Evolutionary conservation across 768 basidiomycete species (phyloP), one percentile per base, ranked within the genome.

Genomic region (Kwoniella mangroviensis): DNA sequence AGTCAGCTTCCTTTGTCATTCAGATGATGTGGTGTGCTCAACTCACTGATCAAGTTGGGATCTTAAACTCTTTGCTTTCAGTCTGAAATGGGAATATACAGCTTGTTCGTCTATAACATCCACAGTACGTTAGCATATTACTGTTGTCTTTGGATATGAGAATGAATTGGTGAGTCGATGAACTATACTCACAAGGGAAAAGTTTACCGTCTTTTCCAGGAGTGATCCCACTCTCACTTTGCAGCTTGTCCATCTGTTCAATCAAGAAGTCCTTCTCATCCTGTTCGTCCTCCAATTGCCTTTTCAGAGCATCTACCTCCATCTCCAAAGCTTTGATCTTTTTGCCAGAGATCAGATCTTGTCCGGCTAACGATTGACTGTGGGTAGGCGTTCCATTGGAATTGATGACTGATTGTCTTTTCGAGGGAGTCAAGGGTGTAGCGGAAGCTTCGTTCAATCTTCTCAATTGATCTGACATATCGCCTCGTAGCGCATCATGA

Each of bases 301-400:
- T 71, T 67, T 75, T 63, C 42, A 82, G 67, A 10, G 73, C 78
- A 28, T 77, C 75, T 1, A 78, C 71, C 69, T 80, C 77, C 59
- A 68, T 73, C 70, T 80, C 79, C 11, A 77, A 69, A 19, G 70
- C 63, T 54, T 71, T 45, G n/a, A 80, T 65, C 65, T 75, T 69
- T 53, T 77, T 75, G 19, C 40, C 55, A 82, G 88, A 71, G 81
- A 91, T 89, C 73, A 91, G 79, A 63, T 90, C 89, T 76, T 88
- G 90, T 56, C 69, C 45, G 90, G 89, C 0, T 86, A 86, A 70
- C 85, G 86, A 81, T 28, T 19, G 6, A 49, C 22, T 52, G 42
- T 19, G 59, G 0, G 86, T 87, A 70, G 90, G 88, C 26, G 89
- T 85, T 26, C 88, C 88, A 73, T 88, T 88, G 15, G 88, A 84